Evolutionary conservation across 768 basidiomycete species (phyloP), one percentile per base, ranked within the genome.

Genomic region (Auriscalpium orientale): DNA sequence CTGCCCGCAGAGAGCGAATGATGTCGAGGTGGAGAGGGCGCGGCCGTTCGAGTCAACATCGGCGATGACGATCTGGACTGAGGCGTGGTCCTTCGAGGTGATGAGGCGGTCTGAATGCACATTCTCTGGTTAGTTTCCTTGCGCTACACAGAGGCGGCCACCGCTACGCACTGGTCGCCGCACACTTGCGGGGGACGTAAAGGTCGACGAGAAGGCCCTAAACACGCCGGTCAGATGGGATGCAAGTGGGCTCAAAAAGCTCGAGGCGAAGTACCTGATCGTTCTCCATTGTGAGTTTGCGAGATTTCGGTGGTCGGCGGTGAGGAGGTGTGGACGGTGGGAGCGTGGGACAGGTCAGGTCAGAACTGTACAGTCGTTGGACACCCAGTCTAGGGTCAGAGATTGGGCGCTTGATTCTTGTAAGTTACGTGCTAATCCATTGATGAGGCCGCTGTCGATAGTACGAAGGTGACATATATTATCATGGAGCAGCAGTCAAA

Each of bases 151-250:
- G 8, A 40, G 21, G 18, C 38, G 15, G 18, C 15, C n/a, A 35
- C 40, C 36, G 58, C 57, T 57, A 83, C 91, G 71, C 69, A 97
- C 94, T 95, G 66, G 94, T 95, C 54, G 95, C 94, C 70, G 93
- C 84, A 74, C 97, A 98, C 76, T 98, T 98, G 82, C 97, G 91
- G 75, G 97, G 97, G 70, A 98, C 95, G 79, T 99, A 99, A 76
- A 99, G 94, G 82, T 98, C 97, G 70, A 99, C 97, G 73, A 99
- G 95, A 72, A 91, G 80, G 77, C 97, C 95, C 91, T 97, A 60
- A 43, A 62, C 56, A 38, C 40, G 40, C 46, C 52, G 5, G 16
- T 35, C 38, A 53, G 22, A 20, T 53, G 28, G 18, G 35, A 5
- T 22, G 21, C 33, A 53, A 33, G 49, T 38, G 50, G 34, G 8